Base-by-base conservation (phyloP, 495 filamentous ascomycete genomes). In the Neurospora sp. region DNA sequence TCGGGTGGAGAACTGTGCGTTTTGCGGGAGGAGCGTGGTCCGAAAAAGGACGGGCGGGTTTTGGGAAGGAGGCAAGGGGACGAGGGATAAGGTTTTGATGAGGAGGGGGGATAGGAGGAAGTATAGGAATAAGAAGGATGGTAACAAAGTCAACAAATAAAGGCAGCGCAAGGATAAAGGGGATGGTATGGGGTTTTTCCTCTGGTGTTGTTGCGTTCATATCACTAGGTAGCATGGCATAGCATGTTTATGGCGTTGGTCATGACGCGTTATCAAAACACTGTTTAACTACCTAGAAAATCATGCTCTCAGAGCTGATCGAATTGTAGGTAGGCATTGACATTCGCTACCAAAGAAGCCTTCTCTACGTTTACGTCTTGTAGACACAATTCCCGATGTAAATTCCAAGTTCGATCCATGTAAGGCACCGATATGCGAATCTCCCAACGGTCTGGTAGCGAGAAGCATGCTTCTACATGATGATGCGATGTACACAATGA, bases 11-110 rank as follows among this genome's bases (percentile, higher is more conserved):
- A 91, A 91, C 69, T 97, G 94, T 76, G 86, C 83, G 0, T 88
- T 94, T 69, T 97, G 94, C 78, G 91, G 89, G 74, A 82, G 90
- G n/a, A 85, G 83, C 27, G 86, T 97, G 1, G 84, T 93, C n/a
- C 89, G 92, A 6, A 78, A 79, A 69, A 74, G 77, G 40, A 91
- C 91, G 0, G 89, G 84, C 72, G 94, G 93, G 9, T 97, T 93
- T 79, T 97, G 94, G 94, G 94, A 97, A 82, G 94, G 94, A 18
- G 94, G 94, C 2, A 94, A 93, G 79, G 93, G 93, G 11, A 95
- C 91, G n/a, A 82, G 92, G 70, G 90, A 92, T 79, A 88, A 85
- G 78, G 80, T 78, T 22, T 78, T 86, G 73, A 93, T 94, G 92
- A 91, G 90, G 73, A 84, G 89, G 71, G 93, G 91, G 79, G 90